Evolutionary conservation across 768 basidiomycete genomes (phyloP), one percentile per base, ranked within the genome.

Genomic region (Termitomyces sp.): DNA sequence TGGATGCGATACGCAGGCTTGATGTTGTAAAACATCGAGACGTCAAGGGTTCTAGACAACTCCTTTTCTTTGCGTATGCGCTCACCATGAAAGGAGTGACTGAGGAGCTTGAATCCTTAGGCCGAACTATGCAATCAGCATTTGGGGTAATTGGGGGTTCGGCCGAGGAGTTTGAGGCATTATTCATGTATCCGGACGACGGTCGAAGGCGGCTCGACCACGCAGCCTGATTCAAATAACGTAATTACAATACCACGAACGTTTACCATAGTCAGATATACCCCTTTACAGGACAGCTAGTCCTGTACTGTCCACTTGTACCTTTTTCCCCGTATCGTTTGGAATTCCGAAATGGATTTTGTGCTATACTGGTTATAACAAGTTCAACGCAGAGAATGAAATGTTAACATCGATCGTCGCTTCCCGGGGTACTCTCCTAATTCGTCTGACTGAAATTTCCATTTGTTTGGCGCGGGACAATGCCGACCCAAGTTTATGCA

Each of bases 71-170:
- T 63, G 94, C 94, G 1, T 98, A 98, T 63, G 91, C 91, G 0
- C 75, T 94, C 57, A 89, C 91, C 53, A 95, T 97, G 93, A 89
- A 92, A 68, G 93, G 94, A 7, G 90, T 97, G 39, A 97, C 94
- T 9, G 79, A 83, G 51, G 93, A 98, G 65, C 79, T 99, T 14
- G 93, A 97, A 53, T 80, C 74, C 52, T 75, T 98, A 1, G 96
- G 97, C 0, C 71, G 70, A 39, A 89, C 84, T 25, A 74, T 96
- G 57, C 96, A 98, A 67, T 83, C 86, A 51, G 87, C 91, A 10
- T 99, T 97, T 68, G 96, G 96, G 10, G 91, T 95, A 4, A 93
- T 97, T 60, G 91, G 92, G 6, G 85, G 92, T 59, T 82, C 80
- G 19, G 77, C 83, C 3, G 84, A 87, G 57, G 89, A 91, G 65